Evolutionary conservation across 1,284 basidiomycete species (phyloP).

Genomic region (Rhodofomes roseus): DNA sequence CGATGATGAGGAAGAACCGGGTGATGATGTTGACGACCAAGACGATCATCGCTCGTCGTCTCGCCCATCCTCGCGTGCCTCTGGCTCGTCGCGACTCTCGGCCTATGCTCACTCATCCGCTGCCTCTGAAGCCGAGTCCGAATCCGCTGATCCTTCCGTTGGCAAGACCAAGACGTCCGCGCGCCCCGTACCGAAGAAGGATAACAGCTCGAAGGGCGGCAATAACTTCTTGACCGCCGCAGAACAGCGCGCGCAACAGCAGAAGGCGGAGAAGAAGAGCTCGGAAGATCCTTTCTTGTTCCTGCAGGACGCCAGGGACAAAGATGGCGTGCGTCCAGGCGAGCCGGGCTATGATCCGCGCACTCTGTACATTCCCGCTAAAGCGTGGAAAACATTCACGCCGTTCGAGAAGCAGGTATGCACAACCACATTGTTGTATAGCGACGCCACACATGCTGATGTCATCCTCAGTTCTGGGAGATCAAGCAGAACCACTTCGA

Average conservation of each 20-base stretch:
- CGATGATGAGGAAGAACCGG: constrained; percentile 45
- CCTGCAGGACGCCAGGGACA: constrained; percentile 76
- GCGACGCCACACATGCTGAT: background rate
- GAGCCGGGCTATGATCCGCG: constrained; percentile 92
- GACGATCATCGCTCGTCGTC: constrained; percentile 27
- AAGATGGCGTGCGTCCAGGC: constrained; percentile 77
- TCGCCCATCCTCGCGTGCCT: constrained; percentile 37
- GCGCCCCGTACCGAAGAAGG: constrained; percentile 29
- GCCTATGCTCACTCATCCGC: constrained; percentile 37
- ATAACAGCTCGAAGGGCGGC: constrained; percentile 21
- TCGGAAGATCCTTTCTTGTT: constrained; percentile 84
- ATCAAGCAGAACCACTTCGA: constrained; percentile 96
- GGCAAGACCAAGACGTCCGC: constrained; percentile 26
- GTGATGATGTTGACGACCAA: constrained; percentile 32
- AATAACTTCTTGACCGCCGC: constrained; percentile 79
- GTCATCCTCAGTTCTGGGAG: constrained; percentile 77
- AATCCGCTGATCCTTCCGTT: constrained; percentile 10
- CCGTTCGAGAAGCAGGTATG: constrained; percentile 91
- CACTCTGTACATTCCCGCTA: constrained; percentile 80
- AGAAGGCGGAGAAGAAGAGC: constrained; percentile 81
- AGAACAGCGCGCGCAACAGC: constrained; percentile 72
- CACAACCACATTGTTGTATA: background rate
- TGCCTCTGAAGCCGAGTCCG: constrained; percentile 20
- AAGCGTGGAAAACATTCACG: constrained; percentile 83
- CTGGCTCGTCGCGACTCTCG: constrained; percentile 36